Evolutionary conservation across 2,329 filamentous ascomycete species (phyloP).

Genomic region (Amauroascus verrucosus): DNA sequence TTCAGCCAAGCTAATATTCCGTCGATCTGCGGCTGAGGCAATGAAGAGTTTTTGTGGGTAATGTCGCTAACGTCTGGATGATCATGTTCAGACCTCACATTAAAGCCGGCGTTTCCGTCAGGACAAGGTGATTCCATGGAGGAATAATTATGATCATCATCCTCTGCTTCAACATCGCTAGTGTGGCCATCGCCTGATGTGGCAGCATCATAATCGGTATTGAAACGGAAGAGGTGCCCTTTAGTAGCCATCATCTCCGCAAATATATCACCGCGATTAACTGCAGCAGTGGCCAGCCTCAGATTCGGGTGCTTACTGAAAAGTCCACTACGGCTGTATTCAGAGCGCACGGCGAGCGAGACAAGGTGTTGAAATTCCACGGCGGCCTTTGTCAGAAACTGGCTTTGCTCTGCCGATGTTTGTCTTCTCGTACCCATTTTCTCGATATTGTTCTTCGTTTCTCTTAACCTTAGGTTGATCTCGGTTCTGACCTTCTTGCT

Average conservation of each 20-base stretch:
- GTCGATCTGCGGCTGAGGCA: conserved; percentile 13
- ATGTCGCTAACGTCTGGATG: conserved; percentile 17
- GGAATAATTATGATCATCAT: too few relatives aligned
- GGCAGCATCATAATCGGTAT: not conserved
- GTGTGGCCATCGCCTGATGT: not conserved
- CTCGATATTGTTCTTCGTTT: conserved; percentile 19
- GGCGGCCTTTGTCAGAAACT: not conserved
- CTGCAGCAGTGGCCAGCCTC: conserved; percentile 23
- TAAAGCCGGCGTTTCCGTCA: too few relatives aligned
- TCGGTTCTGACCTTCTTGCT: conserved; percentile 26
- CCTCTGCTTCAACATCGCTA: too few relatives aligned
- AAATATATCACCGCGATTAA: conserved; percentile 21
- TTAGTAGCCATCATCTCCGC: conserved; percentile 17
- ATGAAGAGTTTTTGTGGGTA: conserved; percentile 7
- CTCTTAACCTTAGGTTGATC: conserved; percentile 26
- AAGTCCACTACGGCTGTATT: conserved; percentile 28
- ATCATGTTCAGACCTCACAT: not conserved
- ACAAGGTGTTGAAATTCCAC: not conserved
- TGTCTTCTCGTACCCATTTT: conserved; percentile 8
- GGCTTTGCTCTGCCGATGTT: conserved; percentile 18
- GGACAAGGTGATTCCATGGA: too few relatives aligned
- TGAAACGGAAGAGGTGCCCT: conserved; percentile 18
- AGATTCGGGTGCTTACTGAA: conserved; percentile 28
- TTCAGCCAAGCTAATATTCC: conserved; percentile 40
- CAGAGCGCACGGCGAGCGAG: conserved; percentile 14